Base-by-base conservation (phyloP, 225 moss, liverwort and hornwort genomes). In the Physcomitrium patens region DNA sequence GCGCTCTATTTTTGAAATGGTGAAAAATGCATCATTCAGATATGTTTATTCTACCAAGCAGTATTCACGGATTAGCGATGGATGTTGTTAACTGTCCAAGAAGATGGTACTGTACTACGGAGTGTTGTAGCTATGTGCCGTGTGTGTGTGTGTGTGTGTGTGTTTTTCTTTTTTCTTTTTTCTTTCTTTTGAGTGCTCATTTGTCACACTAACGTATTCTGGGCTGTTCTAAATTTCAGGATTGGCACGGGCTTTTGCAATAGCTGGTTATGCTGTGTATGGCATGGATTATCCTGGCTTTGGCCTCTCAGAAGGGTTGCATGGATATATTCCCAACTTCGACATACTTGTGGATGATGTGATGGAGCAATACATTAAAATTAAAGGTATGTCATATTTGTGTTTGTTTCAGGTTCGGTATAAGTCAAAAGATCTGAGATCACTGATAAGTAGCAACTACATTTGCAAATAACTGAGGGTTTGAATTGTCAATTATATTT, bases 271-370 rank as follows among this genome's bases (percentile, higher is more conserved):
- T 70, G 99, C 91, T 41, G 93, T 99, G 16, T 87, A 89, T 74
- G 95, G 85, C 43, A 93, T 99, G 95, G 99, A 99, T 72, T 99
- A 95, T 46, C 86, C 90, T 75, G 99, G 95, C 12, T 99, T 95
- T 78, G 99, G 99, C 9, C 84, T 99, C 28, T 99, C 95, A 10
- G 89, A 81, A 52, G 99, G 99, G 52, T 81, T 95, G 58, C 99
- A 99, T 63, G 99, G 91, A 58, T 99, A 90, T 14, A 73, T 99
- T 63, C 86, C 91, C 44, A 53, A 79, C 69, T 99, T 99, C 60
- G 93, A 95, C 79, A 68, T 51, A 46, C 77, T 99, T 57, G 99
- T 99, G 61, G 74, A 78, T 44, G 91, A 90, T 71, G 99, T 99
- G 68, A 49, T 78, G 13, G 95, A 95, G 77, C 93, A 95, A 47